phyloP scores from a whole-genome alignment of 345 rosid genomes.

The Pseudoturritis turrita region DNA sequence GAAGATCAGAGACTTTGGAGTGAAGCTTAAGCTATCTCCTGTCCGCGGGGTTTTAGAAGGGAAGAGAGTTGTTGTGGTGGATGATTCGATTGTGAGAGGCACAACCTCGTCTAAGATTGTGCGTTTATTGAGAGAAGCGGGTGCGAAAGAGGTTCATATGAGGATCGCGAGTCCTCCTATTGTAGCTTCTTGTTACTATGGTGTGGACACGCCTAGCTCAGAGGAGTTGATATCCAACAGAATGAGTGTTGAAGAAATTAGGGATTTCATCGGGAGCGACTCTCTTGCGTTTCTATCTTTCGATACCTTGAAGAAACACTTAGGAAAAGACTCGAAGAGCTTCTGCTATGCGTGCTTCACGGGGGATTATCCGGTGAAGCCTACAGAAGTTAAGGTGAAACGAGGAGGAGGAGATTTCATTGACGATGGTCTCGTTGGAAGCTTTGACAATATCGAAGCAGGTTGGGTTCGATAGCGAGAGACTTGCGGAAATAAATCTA shows the following conservation, averaged over 20 bases:
- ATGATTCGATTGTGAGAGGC: slow-evolving; percentile 92
- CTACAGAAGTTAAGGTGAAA: slow-evolving; percentile 69
- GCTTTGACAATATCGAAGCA: slow-evolving; percentile 59
- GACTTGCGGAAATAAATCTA: not conserved
- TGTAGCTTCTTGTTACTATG: slow-evolving; percentile 77
- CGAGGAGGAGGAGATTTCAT: slow-evolving; percentile 82
- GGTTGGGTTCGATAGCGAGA: slow-evolving; percentile 57
- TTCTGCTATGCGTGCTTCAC: slow-evolving; percentile 97
- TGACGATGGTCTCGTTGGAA: slow-evolving; percentile 83
- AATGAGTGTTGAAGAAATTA: slow-evolving; percentile 74
- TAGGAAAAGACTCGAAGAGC: slow-evolving; percentile 46
- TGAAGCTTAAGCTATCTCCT: slow-evolving; percentile 89
- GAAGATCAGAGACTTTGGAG: slow-evolving; percentile 94
- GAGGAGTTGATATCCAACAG: slow-evolving; percentile 91
- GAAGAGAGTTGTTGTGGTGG: slow-evolving; percentile 89
- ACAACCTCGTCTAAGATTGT: slow-evolving; percentile 91
- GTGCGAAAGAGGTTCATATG: slow-evolving; percentile 96
- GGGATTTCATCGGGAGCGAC: slow-evolving; percentile 69
- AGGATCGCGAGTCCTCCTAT: slow-evolving; percentile 96
- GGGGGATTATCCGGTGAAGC: slow-evolving; percentile 80
- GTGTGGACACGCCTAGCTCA: slow-evolving; percentile 94
- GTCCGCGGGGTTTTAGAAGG: slow-evolving; percentile 84
- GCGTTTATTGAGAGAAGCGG: slow-evolving; percentile 76
- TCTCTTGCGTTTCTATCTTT: slow-evolving; percentile 76
- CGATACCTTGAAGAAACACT: slow-evolving; percentile 55